These are phyloP conservation scores for Neopestalotiopsis rosae DNA, from an alignment of 2,329 filamentous ascomycete species.

Conservation along the genomic window DNA sequence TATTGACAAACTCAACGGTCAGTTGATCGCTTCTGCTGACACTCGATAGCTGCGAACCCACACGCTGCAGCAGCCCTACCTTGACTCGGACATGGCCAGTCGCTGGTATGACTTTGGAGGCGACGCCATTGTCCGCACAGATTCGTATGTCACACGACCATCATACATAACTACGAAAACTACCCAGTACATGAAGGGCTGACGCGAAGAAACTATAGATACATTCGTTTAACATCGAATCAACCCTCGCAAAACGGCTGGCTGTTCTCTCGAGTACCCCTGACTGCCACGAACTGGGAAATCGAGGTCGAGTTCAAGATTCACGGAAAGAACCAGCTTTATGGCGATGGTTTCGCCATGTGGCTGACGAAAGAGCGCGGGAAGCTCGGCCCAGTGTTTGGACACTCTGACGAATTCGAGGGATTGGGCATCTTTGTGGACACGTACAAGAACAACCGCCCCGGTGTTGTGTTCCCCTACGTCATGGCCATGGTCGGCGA, in stretches of 20 bases:
- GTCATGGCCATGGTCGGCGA: slow-evolving; percentile 99
- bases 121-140: slow-evolving; percentile 81
- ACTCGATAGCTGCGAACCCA: slow-evolving; percentile 78
- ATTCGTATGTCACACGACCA: slow-evolving; percentile 57
- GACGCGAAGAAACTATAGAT: slow-evolving; percentile 56
- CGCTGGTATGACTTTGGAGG: slow-evolving; percentile 99
- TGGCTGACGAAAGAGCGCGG: slow-evolving; percentile 96
- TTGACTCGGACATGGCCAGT: slow-evolving; percentile 97
- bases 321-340: slow-evolving; percentile 84
- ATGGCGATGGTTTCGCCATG: slow-evolving; percentile 96
- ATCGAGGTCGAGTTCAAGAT: slow-evolving; percentile 96
- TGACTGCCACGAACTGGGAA: slow-evolving; percentile 99
- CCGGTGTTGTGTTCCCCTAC: slow-evolving; percentile 93
- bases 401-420: slow-evolving; percentile 86
- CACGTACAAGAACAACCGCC: slow-evolving; percentile 99
- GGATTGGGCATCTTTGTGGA: slow-evolving; percentile 95
- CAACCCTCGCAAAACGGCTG: slow-evolving; percentile 89
- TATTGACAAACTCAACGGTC: slow-evolving; percentile 18
- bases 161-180: not conserved
- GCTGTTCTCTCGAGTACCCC: slow-evolving; percentile 90
- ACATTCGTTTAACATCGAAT: slow-evolving; percentile 91
- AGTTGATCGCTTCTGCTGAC: slow-evolving; percentile 7
- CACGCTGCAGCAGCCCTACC: slow-evolving; percentile 87
- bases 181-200: not conserved
- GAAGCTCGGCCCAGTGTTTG: slow-evolving; percentile 83